phyloP scores from a whole-genome alignment of 495 filamentous ascomycete genomes.

The Xylaria venustula region DNA sequence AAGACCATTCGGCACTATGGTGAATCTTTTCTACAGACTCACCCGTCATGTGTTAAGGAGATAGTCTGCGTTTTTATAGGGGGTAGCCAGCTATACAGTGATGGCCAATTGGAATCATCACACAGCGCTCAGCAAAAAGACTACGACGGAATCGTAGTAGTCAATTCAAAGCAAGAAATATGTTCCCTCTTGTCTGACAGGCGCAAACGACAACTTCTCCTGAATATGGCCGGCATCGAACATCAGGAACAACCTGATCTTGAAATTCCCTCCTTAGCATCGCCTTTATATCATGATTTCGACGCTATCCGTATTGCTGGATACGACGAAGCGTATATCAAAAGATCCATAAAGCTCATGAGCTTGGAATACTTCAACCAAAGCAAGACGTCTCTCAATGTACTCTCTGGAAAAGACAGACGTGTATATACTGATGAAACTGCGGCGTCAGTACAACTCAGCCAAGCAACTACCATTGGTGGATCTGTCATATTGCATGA shows the following conservation, averaged over 20 bases:
- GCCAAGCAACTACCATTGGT: background rate
- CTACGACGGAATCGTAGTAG: slow-evolving; percentile 5
- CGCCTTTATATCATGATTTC: background rate
- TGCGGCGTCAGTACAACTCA: background rate
- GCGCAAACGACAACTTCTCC: background rate
- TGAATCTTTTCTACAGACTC: background rate
- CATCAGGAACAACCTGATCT: background rate
- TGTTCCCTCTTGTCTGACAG: background rate
- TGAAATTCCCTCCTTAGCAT: background rate
- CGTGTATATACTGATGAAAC: background rate
- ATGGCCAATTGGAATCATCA: background rate
- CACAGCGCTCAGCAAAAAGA: background rate
- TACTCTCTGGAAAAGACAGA: background rate
- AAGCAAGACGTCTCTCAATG: background rate
- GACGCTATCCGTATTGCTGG: background rate
- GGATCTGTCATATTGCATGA: background rate
- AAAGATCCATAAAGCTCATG: background rate
- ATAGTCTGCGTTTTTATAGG: slow-evolving; percentile 3
- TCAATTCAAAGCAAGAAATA: background rate
- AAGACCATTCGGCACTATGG: background rate
- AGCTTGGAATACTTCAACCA: background rate
- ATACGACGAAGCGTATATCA: background rate
- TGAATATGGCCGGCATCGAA: background rate
- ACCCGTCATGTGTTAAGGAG: background rate
- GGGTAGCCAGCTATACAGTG: background rate